A percentile compares a stretch with the other conserved stretches of the same genome.
Conservation (phyloP, 768 basidiomycete species). For the Sistotremastrum niveocremeum region DNA sequence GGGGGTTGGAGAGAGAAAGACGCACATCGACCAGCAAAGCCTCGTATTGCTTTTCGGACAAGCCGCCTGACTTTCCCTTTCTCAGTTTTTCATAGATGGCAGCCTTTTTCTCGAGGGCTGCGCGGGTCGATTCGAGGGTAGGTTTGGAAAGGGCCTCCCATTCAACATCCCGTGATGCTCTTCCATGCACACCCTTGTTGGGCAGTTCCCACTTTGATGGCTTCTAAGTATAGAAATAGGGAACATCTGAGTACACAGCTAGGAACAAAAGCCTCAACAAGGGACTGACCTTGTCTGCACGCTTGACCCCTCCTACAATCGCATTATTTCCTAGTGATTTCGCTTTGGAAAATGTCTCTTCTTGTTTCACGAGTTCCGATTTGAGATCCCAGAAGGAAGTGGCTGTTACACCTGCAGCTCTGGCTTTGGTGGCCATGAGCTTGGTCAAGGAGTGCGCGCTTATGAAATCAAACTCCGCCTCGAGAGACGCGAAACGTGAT, state of each 20-base stretch:
- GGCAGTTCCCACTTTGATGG: slow-evolving; percentile 61
- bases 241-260: neutral
- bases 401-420: slow-evolving; percentile 55
- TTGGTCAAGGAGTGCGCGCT: no score
- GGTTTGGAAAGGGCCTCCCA: slow-evolving; percentile 55
- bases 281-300: slow-evolving; percentile 51
- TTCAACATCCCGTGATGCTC: slow-evolving; percentile 56
- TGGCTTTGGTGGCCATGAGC: slow-evolving; percentile 33
- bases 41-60: slow-evolving; percentile 64
- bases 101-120: slow-evolving; percentile 62
- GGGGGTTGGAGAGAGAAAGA: slow-evolving; percentile 3
- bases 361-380: slow-evolving; percentile 35
- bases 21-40: slow-evolving; percentile 66
- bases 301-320: slow-evolving; percentile 46
- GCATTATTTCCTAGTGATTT: slow-evolving; percentile 43
- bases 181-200: slow-evolving; percentile 57
- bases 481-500: no score
- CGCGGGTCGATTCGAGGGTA: slow-evolving; percentile 59
- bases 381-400: slow-evolving; percentile 77
- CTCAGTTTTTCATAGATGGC: slow-evolving; percentile 67
- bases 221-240: slow-evolving; percentile 28
- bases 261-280: neutral
- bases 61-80: slow-evolving; percentile 65
- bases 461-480: no score
- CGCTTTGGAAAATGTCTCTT: slow-evolving; percentile 46